Percentiles rank a stretch among this genome's conserved stretches.
Conservation (phyloP, 306 rosid species). For the Fragaria ananassa region DNA sequence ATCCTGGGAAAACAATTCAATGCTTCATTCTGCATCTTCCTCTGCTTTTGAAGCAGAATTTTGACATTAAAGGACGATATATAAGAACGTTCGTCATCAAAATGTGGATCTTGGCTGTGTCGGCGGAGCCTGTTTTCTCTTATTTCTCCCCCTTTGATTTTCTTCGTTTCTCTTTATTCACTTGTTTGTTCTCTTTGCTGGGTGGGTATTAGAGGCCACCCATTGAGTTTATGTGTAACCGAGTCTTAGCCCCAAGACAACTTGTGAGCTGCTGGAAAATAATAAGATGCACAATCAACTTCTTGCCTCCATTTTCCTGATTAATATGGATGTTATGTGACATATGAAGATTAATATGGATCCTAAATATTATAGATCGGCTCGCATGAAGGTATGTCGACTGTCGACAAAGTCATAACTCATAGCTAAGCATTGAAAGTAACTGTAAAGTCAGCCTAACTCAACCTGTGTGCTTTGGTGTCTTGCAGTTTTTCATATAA, state of each 20-base stretch:
- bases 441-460: no score
- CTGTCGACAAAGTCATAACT: no score
- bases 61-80: background rate
- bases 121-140: background rate
- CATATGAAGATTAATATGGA: no score
- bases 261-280: background rate
- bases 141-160: background rate
- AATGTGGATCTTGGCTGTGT: background rate
- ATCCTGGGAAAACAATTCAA: conserved; percentile 8
- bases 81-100: background rate
- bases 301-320: background rate
- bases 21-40: conserved; percentile 12
- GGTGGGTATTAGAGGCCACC: background rate
- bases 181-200: background rate
- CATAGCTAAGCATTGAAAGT: no score
- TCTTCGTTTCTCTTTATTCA: background rate
- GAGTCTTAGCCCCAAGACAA: background rate
- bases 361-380: background rate
- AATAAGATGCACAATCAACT: background rate
- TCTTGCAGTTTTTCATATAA: background rate
- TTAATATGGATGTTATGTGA: background rate
- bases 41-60: conserved; percentile 6
- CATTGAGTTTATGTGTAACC: background rate
- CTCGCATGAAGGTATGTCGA: no score
- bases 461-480: background rate